phyloP scores from a whole-genome alignment of 805 yeast genomes.

The Kockiozyma suomiensis region DNA sequence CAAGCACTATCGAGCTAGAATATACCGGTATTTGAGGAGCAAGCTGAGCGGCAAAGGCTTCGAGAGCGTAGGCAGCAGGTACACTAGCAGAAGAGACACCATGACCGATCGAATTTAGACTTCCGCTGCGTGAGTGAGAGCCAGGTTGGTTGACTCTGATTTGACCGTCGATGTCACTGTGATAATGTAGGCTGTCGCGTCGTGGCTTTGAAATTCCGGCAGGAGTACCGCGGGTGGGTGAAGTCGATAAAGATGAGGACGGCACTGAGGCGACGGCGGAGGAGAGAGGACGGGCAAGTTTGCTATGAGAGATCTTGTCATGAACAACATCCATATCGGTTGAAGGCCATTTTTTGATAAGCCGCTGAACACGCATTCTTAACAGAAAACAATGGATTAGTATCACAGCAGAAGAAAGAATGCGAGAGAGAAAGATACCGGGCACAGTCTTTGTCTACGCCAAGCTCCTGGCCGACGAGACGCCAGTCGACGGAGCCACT shows the following conservation, averaged over 20 bases:
- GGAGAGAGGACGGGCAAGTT: slow-evolving; percentile 16
- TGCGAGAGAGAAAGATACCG: slow-evolving; percentile 5
- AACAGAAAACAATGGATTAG: not conserved
- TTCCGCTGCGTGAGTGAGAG: not conserved
- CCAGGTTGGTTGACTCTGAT: not conserved
- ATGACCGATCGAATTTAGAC: slow-evolving; percentile 1
- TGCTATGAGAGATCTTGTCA: slow-evolving; percentile 28
- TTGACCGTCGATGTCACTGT: not conserved
- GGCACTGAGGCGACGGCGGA: slow-evolving; percentile 12
- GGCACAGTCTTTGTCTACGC: slow-evolving; percentile 34
- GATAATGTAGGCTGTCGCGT: slow-evolving; percentile 18
- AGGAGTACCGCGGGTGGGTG: slow-evolving; percentile 5
- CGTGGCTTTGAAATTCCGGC: slow-evolving; percentile 20
- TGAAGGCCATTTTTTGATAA: slow-evolving; percentile 32
- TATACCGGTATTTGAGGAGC: slow-evolving; percentile 1
- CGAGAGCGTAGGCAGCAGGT: slow-evolving; percentile 14
- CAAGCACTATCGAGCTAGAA: not conserved
- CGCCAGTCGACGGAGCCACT: slow-evolving; percentile 35
- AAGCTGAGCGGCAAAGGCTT: slow-evolving; percentile 16
- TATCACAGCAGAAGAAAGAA: not conserved
- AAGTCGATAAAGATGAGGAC: not conserved
- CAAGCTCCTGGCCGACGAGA: slow-evolving; percentile 34
- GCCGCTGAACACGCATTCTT: slow-evolving; percentile 34
- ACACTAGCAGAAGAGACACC: slow-evolving; percentile 8
- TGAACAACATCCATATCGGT: slow-evolving; percentile 32